A percentile compares a stretch with the other conserved stretches of the same genome.
Conservation (phyloP, 495 filamentous ascomycete genomes). For the Talaromyces trachyspermus region DNA sequence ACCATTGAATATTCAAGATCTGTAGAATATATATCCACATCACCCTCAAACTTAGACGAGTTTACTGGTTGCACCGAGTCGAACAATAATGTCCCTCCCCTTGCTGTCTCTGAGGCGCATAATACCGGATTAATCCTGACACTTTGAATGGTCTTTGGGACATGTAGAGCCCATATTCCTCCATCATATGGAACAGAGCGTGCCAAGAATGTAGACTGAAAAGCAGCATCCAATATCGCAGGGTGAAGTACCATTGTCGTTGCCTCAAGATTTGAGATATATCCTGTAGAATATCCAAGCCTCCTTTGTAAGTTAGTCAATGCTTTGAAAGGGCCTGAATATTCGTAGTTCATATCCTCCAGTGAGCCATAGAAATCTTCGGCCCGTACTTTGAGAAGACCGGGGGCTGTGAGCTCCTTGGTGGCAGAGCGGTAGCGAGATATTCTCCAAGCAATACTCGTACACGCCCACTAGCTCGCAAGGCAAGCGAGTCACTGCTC, state of each 20-base stretch:
- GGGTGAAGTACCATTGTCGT: conserved; percentile 26
- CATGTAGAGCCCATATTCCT: conserved; percentile 14
- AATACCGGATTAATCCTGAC: conserved; percentile 36
- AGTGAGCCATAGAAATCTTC: conserved; percentile 38
- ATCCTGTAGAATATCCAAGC: conserved; percentile 18
- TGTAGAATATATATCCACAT: not conserved
- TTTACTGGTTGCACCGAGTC: not conserved
- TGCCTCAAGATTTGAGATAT: conserved; percentile 4
- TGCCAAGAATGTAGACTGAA: conserved; percentile 36
- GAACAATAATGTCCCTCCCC: not conserved
- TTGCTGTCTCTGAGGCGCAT: conserved; percentile 19
- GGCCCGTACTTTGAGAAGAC: not conserved
- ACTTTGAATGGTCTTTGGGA: conserved; percentile 33
- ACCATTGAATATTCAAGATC: not conserved
- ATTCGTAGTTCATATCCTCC: conserved; percentile 22
- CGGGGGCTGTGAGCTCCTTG: not conserved
- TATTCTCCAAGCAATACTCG: not conserved
- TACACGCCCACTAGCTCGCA: not conserved
- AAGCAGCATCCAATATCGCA: conserved; percentile 29
- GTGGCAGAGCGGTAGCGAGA: not conserved
- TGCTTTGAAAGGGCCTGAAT: conserved; percentile 22
- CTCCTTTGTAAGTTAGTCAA: conserved; percentile 17
- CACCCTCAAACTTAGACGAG: not conserved
- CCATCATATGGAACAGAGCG: conserved; percentile 31
- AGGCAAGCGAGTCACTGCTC: not conserved